A percentile compares a stretch with the other conserved stretches of the same genome.
These are phyloP conservation scores for Candida pseudofarinosa DNA, from an alignment of 805 yeast genomes.

Conservation along the genomic window DNA sequence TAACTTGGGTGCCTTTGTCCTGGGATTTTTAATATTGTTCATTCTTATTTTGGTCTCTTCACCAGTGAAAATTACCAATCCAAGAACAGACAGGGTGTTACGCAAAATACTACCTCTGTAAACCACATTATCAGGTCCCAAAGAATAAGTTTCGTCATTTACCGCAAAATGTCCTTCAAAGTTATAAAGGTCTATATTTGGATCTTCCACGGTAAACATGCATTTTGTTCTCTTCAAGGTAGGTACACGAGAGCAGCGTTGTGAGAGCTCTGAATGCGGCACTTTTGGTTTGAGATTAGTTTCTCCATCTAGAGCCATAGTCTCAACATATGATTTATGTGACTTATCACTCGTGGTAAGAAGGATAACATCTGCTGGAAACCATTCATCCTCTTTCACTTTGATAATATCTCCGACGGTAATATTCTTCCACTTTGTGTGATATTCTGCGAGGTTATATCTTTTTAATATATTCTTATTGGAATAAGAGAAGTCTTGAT, in stretches of 20 bases:
- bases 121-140: constrained; percentile 77
- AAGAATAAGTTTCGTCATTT: constrained; percentile 43
- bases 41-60: constrained; percentile 93
- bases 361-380: constrained; percentile 86
- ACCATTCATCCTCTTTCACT: constrained; percentile 78
- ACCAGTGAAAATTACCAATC: constrained; percentile 87
- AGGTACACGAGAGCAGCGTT: constrained; percentile 44
- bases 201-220: constrained; percentile 75
- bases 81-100: constrained; percentile 72
- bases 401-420: constrained; percentile 84
- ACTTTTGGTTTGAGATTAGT: constrained; percentile 78
- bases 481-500: constrained; percentile 8
- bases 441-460: constrained; percentile 31
- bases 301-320: constrained; percentile 98
- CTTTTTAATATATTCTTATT: constrained; percentile 17
- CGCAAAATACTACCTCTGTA: constrained; percentile 89
- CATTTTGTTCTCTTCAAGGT: constrained; percentile 50
- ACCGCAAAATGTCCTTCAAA: constrained; percentile 73
- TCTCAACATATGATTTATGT: constrained; percentile 72
- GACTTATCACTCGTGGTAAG: constrained; percentile 66
- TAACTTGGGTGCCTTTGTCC: constrained; percentile 89
- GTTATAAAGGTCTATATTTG: constrained; percentile 85
- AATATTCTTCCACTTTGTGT: constrained; percentile 65
- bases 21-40: constrained; percentile 87
- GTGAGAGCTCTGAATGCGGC: constrained; percentile 63